phyloP scores from a whole-genome alignment of 257 asterid genomes.

The Plantago major region DNA sequence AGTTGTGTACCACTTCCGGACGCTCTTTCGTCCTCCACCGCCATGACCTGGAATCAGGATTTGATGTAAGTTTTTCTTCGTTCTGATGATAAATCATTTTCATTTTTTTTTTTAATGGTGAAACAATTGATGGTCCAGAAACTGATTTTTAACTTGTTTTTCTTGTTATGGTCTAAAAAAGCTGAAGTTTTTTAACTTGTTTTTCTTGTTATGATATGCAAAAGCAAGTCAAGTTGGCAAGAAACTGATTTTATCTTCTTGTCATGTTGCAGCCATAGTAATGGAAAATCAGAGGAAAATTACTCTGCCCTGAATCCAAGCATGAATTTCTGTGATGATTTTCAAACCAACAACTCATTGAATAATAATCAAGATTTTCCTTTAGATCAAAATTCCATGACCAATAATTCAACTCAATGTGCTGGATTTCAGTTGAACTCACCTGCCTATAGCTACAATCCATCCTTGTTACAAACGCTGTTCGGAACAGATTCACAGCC shows the following conservation, averaged over 20 bases:
- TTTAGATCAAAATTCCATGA: constrained; percentile 21
- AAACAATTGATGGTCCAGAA: constrained; percentile 25
- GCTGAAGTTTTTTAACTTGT: constrained; percentile 25
- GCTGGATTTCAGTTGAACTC: constrained; percentile 27
- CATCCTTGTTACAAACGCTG: constrained; percentile 41
- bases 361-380: constrained; percentile 21
- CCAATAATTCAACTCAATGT: constrained; percentile 8
- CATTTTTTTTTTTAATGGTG: constrained; percentile 6
- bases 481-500: constrained; percentile 38
- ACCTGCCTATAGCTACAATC: constrained; percentile 28
- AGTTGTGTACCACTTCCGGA: constrained; percentile 23
- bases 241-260: constrained; percentile 27
- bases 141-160: constrained; percentile 29
- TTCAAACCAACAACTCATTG: constrained; percentile 19
- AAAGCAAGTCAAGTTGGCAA: constrained; percentile 22
- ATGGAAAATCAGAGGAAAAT: constrained; percentile 41
- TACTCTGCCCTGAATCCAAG: constrained; percentile 37
- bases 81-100: not conserved
- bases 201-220: constrained; percentile 28
- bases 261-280: constrained; percentile 50
- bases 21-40: too few relatives aligned
- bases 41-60: constrained; percentile 27
- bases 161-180: constrained; percentile 23
- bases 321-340: constrained; percentile 32
- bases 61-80: constrained; percentile 39